These are phyloP conservation scores for Populus deltoides DNA, from an alignment of 345 rosid species.

Conservation along the genomic window DNA sequence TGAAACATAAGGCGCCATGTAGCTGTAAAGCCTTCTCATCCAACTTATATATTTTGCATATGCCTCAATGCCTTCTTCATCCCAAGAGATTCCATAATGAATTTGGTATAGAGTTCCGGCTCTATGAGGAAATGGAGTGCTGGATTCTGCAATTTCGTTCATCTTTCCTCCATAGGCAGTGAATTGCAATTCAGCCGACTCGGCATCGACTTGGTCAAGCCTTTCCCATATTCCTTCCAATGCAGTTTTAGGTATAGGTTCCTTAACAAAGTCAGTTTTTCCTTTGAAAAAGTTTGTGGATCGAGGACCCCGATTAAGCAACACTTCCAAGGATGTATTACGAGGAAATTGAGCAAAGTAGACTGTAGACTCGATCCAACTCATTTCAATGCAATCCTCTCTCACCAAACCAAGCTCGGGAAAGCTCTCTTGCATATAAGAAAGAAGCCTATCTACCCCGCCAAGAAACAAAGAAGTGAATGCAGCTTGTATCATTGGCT, in stretches of 20 bases:
- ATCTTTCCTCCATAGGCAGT: slow-evolving; percentile 14
- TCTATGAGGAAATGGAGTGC: slow-evolving; percentile 1
- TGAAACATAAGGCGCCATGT: neutral
- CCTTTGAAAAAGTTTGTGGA: neutral
- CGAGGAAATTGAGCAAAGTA: neutral
- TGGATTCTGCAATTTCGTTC: slow-evolving; percentile 14
- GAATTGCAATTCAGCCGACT: neutral
- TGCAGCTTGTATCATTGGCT: neutral
- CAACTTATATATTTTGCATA: slow-evolving; percentile 4
- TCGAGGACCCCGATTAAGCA: neutral
- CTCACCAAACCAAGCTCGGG: neutral
- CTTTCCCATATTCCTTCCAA: neutral
- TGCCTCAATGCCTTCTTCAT: neutral
- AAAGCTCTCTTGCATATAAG: neutral
- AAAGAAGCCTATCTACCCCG: neutral
- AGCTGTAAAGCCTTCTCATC: slow-evolving; percentile 11
- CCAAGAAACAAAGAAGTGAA: slow-evolving; percentile 5
- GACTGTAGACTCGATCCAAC: neutral
- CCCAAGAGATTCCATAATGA: slow-evolving; percentile 2
- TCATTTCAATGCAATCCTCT: slow-evolving; percentile 2
- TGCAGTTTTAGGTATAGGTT: neutral
- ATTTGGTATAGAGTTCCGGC: neutral
- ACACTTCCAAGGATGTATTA: neutral
- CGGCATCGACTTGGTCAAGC: neutral
- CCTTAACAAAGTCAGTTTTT: neutral